Evolutionary conservation across 1,284 basidiomycete species (phyloP).

Genomic region (Fomitopsis palustris): DNA sequence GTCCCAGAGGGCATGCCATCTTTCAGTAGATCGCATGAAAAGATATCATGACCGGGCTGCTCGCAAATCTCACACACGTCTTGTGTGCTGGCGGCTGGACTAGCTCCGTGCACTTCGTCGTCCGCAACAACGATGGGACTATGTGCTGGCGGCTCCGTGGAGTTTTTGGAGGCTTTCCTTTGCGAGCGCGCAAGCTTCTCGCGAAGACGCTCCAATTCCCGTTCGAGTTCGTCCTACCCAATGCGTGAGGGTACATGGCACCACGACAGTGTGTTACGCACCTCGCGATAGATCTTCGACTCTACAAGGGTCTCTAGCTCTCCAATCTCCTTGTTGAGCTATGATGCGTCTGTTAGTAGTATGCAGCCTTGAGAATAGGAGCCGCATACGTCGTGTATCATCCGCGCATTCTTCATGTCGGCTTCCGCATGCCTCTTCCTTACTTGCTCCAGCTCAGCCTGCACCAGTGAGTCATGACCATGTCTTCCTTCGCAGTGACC

Average conservation of each 20-base stretch:
- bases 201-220: conserved; percentile 74
- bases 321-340: conserved; percentile 89
- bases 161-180: conserved; percentile 56
- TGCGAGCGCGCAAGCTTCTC: conserved; percentile 56
- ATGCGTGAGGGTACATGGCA: conserved; percentile 7
- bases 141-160: conserved; percentile 31
- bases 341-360: background rate
- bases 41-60: conserved; percentile 77
- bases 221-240: conserved; percentile 80
- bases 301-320: conserved; percentile 89
- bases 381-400: conserved; percentile 62
- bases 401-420: conserved; percentile 70
- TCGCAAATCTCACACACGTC: conserved; percentile 83
- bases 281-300: conserved; percentile 91
- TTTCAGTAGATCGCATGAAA: conserved; percentile 66
- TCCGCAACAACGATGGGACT: background rate
- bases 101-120: background rate
- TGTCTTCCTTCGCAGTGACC: background rate
- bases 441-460: conserved; percentile 68
- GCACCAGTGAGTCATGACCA: background rate
- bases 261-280: conserved; percentile 20
- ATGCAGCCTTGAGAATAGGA: background rate
- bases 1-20: conserved; percentile 18
- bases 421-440: conserved; percentile 64
- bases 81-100: background rate